Base-by-base conservation (phyloP, 805 yeast genomes). In the Jamesozyma rosinii region DNA sequence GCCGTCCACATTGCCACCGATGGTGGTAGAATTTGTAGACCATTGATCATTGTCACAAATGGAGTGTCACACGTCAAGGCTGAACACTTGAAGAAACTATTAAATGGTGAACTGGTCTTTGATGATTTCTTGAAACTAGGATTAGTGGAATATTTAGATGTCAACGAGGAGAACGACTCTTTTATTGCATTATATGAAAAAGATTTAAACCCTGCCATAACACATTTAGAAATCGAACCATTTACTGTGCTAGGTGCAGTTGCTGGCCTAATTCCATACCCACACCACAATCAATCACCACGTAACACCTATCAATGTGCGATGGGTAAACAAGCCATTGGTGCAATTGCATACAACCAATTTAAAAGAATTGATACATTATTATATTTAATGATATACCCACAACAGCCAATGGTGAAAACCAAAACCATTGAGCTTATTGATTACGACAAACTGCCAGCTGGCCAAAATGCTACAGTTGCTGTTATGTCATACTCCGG, bases 261-360 rank as follows among this genome's bases (percentile, higher is more conserved):
- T 41, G 99, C 99, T 9, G 87, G 95, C 35, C 87, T 92, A 61
- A 92, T 92, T 74, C 99, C 99, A 15, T 92, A 90, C 83, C 99
- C 99, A 13, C 97, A 92, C 69, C 99, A 92, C 67, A 92, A 92
- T 66, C 98, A 92, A 72, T 89, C 97, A 44, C 98, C 98, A 48
- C 90, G 98, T 79, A 92, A 92, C 62, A 92, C 98, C 1, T 92
- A 92, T 68, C 98, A 92, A 72, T 89, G 96, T 65, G 98, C 98
- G 54, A 92, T 92, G 98, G 98, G 98, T 78, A 92, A 92, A 67
- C 98, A 92, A 69, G 98, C 98, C n/a, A 90, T 92, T 65, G 98
- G 98, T 53, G 97, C 97, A 2, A 92, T 92, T 66, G 96, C 95
- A 10, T 92, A 92, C 63, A 92, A 92, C 64, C 98, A 92, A 67